Conservation (phyloP, 2,329 filamentous ascomycete genomes). For the Ampelomyces quisqualis region DNA sequence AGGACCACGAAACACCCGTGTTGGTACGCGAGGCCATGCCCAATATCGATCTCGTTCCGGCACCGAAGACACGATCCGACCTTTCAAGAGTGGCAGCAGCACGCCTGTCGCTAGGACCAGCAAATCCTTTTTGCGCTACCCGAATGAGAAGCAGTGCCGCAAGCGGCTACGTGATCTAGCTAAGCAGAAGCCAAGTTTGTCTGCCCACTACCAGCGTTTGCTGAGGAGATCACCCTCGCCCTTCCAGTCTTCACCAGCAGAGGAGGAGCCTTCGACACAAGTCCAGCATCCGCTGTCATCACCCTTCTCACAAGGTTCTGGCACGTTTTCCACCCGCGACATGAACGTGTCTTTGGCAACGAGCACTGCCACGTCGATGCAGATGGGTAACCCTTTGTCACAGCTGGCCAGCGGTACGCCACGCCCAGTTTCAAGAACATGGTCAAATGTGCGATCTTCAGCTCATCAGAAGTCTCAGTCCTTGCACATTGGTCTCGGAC, state of each 20-base stretch:
- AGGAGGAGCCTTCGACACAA: slow-evolving; percentile 37
- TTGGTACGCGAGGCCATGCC: slow-evolving; percentile 17
- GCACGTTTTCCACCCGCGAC: slow-evolving; percentile 50
- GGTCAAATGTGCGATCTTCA: slow-evolving; percentile 49
- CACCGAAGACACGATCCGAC: slow-evolving; percentile 49
- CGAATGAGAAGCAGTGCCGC: slow-evolving; percentile 60
- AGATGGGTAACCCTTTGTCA: slow-evolving; percentile 51
- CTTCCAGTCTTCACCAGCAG: slow-evolving; percentile 47
- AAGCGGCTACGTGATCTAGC: slow-evolving; percentile 60
- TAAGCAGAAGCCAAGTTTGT: slow-evolving; percentile 61
- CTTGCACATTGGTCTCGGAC: slow-evolving; percentile 50
- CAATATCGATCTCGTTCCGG: slow-evolving; percentile 32
- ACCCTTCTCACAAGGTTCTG: slow-evolving; percentile 29
- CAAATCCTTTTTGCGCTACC: slow-evolving; percentile 52
- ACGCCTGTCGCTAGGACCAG: slow-evolving; percentile 48
- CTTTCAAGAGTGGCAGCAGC: slow-evolving; percentile 48
- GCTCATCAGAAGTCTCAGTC: slow-evolving; percentile 56
- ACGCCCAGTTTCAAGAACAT: slow-evolving; percentile 41
- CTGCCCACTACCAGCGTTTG: slow-evolving; percentile 64
- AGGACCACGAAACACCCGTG: slow-evolving; percentile 44
- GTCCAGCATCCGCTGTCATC: slow-evolving; percentile 41
- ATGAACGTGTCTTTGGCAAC: slow-evolving; percentile 55
- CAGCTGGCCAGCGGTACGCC: slow-evolving; percentile 46
- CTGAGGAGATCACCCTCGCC: slow-evolving; percentile 63
- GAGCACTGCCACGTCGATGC: slow-evolving; percentile 55